Conservation (phyloP, 768 basidiomycete species). For the Phanerochaete carnosa region DNA sequence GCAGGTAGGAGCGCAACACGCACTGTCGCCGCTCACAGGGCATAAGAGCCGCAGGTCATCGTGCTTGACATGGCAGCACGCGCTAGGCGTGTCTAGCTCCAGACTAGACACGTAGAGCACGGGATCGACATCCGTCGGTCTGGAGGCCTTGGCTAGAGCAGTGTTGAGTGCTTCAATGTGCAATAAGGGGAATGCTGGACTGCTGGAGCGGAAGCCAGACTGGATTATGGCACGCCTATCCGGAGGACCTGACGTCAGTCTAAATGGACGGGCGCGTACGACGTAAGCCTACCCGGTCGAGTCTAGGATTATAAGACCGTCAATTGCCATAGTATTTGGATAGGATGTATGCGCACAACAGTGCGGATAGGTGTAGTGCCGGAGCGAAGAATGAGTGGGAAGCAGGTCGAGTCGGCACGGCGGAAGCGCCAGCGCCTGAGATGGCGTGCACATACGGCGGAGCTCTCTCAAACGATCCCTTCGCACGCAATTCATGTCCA, state of each 20-base stretch:
- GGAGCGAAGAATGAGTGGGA: neutral
- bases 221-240: conserved; percentile 67
- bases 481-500: too few relatives aligned
- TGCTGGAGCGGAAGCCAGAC: conserved; percentile 80
- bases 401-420: neutral
- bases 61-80: conserved; percentile 78
- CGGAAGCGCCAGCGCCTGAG: neutral
- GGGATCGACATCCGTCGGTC: conserved; percentile 61
- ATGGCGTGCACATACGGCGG: too few relatives aligned
- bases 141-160: conserved; percentile 56
- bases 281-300: conserved; percentile 49
- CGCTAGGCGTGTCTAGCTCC: conserved; percentile 51
- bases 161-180: conserved; percentile 85
- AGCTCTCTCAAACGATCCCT: neutral
- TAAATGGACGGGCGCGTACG: neutral
- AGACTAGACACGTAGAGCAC: conserved; percentile 64
- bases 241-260: neutral
- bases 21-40: conserved; percentile 83
- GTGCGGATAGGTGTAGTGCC: neutral
- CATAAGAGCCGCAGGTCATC: conserved; percentile 77
- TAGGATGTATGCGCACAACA: neutral
- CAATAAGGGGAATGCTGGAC: conserved; percentile 74
- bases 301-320: conserved; percentile 80
- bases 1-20: conserved; percentile 27
- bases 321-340: conserved; percentile 57